phyloP scores from a whole-genome alignment of 140 eudicot genomes.

The Ambrosia hybrid region DNA sequence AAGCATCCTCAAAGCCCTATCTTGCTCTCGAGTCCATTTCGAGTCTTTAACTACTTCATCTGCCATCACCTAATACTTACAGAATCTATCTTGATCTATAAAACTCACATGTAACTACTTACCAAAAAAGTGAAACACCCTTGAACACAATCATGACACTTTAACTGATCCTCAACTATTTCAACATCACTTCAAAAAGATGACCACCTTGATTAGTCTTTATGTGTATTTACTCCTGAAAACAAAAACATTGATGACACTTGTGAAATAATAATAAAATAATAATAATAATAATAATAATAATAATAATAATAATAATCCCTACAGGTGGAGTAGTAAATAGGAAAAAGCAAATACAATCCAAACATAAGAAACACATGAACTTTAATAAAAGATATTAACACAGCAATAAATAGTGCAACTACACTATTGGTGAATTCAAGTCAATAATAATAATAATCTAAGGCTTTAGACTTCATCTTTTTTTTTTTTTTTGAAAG shows the following conservation, averaged over 20 bases:
- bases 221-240: neutral
- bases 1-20: constrained; percentile 76
- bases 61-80: constrained; percentile 28
- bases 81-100: neutral
- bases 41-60: constrained; percentile 36
- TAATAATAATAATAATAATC: neutral
- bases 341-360: neutral
- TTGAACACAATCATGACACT: too few relatives aligned
- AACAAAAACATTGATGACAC: constrained; percentile 22
- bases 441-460: neutral
- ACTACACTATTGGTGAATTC: constrained; percentile 23
- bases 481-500: too few relatives aligned
- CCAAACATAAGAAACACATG: constrained; percentile 24
- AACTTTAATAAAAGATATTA: constrained; percentile 4
- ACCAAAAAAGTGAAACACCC: neutral
- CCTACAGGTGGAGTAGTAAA: constrained; percentile 22
- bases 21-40: constrained; percentile 77
- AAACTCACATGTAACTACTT: neutral
- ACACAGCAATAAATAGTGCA: constrained; percentile 14
- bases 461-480: constrained; percentile 3
- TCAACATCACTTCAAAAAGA: constrained; percentile 12
- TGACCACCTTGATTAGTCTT: constrained; percentile 17
- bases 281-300: too few relatives aligned
- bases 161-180: neutral
- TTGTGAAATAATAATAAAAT: constrained; percentile 6